Base-by-base conservation (phyloP, 2,329 filamentous ascomycete genomes). In the Zalaria sp. region DNA sequence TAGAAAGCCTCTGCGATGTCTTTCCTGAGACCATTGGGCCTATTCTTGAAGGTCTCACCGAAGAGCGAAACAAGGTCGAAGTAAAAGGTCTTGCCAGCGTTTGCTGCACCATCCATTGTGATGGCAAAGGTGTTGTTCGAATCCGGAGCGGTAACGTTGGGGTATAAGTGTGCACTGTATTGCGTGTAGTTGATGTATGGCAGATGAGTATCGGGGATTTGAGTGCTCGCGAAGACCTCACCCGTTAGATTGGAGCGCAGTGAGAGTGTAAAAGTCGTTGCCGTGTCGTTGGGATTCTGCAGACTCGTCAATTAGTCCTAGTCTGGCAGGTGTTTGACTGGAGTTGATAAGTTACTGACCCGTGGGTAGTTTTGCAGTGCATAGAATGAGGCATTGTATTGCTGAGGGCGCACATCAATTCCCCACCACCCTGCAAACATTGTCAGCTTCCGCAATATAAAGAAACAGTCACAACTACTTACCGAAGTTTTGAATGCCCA, bases 51-150 rank as follows among this genome's bases (percentile, higher is more conserved):
- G 1, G 71, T 74, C 4, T 69, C 69, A 2, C 68, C 68, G 54
- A 73, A 74, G 32, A 74, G 53, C 39, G 65, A 68, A 45, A 74
- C 67, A 11, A 74, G 53, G 44, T 68, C 67, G 55, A 75, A 72
- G 49, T 71, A 64, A 5, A 70, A 55, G 1, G 61, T 61, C 28
- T 59, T 59, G 4, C 56, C 57, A 5, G 57, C 54, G 18, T 61
- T 56, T 45, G 61, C 56, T 5, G 59, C 57, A 10, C 62, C 58
- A 52, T 72, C 66, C 29, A 71, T 69, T 2, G 67, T 71, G 39
- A 74, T 55, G 2, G 62, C 58, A 41, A 73, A 68, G 0, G 66
- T 69, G 48, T 74, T 74, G 53, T 73, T 71, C 4, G 60, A 58
- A 52, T 64, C 63, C 3, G 62, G 61, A 27, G 65, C 66, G 43